Evolutionary conservation across 768 basidiomycete species (phyloP), one percentile per base, ranked within the genome.

Genomic region (Harrya chromipes): DNA sequence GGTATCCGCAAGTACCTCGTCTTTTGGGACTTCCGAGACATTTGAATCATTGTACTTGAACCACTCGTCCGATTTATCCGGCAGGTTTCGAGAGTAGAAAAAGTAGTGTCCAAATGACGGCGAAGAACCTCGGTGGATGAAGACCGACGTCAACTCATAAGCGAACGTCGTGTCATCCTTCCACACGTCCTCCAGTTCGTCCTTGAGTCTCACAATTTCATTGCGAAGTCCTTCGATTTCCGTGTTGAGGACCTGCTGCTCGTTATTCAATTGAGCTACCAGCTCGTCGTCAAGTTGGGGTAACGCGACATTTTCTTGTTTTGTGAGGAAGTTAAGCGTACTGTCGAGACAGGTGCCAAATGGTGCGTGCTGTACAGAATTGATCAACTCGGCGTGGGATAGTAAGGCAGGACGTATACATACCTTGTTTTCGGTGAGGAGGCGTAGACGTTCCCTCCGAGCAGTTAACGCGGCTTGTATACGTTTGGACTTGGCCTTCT

Each of bases 11-110:
- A 97, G 74, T 2, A 97, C 87, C 60, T 97, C 94, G 8, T 82
- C 82, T 60, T 89, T 87, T 9, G 77, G 69, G 0, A 92, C 89
- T 23, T 82, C 76, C 4, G 82, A 77, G 9, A 98, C 91, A 50
- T 81, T 83, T 33, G 90, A 90, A 64, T 97, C 94, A 64, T 97
- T 97, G 72, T 95, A 93, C 71, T 95, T 95, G 79, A 94, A 92
- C 91, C 94, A 97, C 38, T 79, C 76, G 49, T 97, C 87, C 11
- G 85, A 84, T 20, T 82, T 70, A 41, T 82, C 80, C 1, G 93
- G 94, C 13, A 97, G 74, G 65, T 92, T 79, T 35, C 93, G 80
- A 47, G 94, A 90, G 67, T 95, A 97, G 69, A 97, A 91, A 76
- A 93, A 98, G 69, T 97, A 97, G 65, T 97, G 94, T 4, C 93